Percentiles rank a stretch among this genome's conserved stretches.
Conservation (phyloP, 2,329 filamentous ascomycete species). For the Periglandula ipomoeae region DNA sequence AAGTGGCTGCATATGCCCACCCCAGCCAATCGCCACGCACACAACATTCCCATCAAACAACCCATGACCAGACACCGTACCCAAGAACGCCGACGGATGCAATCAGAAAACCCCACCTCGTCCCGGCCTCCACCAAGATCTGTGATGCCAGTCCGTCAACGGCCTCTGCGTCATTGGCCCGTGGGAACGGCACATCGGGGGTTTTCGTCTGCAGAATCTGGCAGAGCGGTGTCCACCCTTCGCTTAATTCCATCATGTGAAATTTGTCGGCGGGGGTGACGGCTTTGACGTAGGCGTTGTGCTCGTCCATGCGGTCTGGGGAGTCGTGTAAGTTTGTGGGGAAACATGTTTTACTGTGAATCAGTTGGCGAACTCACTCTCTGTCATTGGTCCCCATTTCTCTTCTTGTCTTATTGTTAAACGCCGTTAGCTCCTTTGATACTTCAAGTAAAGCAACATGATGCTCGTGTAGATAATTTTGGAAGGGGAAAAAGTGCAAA, state of each 20-base stretch:
- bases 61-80: no score
- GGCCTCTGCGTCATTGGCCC: background rate
- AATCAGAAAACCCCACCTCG: no score
- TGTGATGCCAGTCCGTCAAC: background rate
- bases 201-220: background rate
- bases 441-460: no score
- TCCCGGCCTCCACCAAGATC: no score
- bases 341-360: background rate
- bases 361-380: background rate
- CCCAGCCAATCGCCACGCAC: no score
- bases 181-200: background rate
- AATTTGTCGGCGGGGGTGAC: background rate
- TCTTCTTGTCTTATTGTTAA: no score
- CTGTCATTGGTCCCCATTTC: background rate
- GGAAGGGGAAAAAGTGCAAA: no score
- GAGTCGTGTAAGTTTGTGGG: background rate
- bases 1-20: no score
- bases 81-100: no score
- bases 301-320: background rate
- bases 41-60: no score
- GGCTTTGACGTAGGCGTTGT: background rate
- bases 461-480: no score
- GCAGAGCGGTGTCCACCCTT: background rate
- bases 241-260: background rate
- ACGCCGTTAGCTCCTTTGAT: no score